phyloP scores from a whole-genome alignment of 371 early-diverging fungal species.

The Zychaea mexicana region DNA sequence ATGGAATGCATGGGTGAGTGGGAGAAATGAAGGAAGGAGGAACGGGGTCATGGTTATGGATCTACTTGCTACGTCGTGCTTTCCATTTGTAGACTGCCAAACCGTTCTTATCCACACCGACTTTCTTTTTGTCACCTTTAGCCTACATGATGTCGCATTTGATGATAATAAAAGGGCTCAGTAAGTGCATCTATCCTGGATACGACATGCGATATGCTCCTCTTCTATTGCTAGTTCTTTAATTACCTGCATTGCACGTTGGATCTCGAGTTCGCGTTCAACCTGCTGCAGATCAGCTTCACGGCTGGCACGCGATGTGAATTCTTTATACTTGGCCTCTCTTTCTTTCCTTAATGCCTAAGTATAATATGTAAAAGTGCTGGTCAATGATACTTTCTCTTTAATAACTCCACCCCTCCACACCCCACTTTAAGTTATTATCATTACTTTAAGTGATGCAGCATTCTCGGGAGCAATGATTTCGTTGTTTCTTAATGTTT shows the following conservation, averaged over 20 bases:
- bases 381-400: not conserved
- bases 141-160: conserved; percentile 24
- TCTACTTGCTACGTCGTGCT: conserved; percentile 81
- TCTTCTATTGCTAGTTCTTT: not conserved
- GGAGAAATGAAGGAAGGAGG: no score
- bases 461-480: conserved; percentile 33
- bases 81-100: conserved; percentile 92
- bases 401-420: not conserved
- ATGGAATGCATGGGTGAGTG: no score
- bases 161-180: not conserved
- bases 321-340: conserved; percentile 66
- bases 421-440: not conserved
- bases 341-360: conserved; percentile 27
- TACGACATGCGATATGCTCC: no score
- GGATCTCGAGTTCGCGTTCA: conserved; percentile 78
- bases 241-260: conserved; percentile 74
- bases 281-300: conserved; percentile 74
- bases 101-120: conserved; percentile 83
- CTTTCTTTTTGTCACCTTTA: conserved; percentile 80
- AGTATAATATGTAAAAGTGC: not conserved
- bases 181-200: not conserved
- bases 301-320: conserved; percentile 75
- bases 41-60: not conserved
- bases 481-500: conserved; percentile 54
- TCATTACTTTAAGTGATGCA: conserved; percentile 21